These are phyloP conservation scores for Grigorovia transvaalensis DNA, from an alignment of 805 yeast genomes.

Conservation along the genomic window DNA sequence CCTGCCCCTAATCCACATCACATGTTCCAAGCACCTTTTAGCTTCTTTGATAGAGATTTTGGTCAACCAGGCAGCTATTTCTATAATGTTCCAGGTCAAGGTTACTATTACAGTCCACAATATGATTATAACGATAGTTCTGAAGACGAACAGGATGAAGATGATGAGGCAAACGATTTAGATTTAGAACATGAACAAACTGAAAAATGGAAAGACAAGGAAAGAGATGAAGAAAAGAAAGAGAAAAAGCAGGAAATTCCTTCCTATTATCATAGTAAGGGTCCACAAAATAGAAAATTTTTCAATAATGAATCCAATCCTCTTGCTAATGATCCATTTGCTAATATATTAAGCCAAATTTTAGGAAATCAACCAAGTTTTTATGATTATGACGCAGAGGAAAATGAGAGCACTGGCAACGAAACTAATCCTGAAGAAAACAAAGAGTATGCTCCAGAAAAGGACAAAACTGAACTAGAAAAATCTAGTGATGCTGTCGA, in stretches of 20 bases:
- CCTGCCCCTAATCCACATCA: background rate
- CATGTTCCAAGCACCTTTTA: background rate
- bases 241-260: slow-evolving; percentile 5
- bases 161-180: slow-evolving; percentile 7
- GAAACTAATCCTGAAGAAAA: slow-evolving; percentile 13
- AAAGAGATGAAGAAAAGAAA: background rate
- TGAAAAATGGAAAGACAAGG: background rate
- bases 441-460: background rate
- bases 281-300: slow-evolving; percentile 1
- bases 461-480: background rate
- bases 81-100: slow-evolving; percentile 11
- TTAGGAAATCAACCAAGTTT: slow-evolving; percentile 9
- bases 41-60: background rate
- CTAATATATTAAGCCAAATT: slow-evolving; percentile 10
- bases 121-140: slow-evolving; percentile 16
- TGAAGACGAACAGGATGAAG: slow-evolving; percentile 4
- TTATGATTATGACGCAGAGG: slow-evolving; percentile 4
- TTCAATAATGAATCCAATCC: slow-evolving; percentile 9
- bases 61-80: slow-evolving; percentile 6
- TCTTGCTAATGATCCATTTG: background rate
- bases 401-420: slow-evolving; percentile 11
- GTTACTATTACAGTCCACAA: slow-evolving; percentile 22
- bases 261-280: slow-evolving; percentile 16
- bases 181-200: background rate
- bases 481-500: background rate